Conservation (phyloP, 2,329 filamentous ascomycete genomes). For the Scedosporium dehoogii region DNA sequence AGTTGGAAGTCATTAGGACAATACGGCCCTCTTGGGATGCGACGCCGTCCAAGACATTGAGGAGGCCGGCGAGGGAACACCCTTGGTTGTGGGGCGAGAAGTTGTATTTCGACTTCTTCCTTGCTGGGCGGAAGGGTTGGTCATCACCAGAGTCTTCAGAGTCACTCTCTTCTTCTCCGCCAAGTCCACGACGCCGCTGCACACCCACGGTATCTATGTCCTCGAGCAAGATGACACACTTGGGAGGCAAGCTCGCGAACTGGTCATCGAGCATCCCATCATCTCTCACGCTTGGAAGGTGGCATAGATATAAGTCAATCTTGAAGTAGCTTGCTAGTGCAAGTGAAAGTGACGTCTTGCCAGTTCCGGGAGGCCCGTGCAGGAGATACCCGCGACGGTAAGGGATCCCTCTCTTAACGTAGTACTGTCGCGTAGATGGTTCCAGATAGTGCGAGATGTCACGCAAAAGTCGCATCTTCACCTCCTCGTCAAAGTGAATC, state of each 20-base stretch:
- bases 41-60: constrained; percentile 79
- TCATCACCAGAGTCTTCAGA: constrained; percentile 16
- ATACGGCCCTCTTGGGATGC: constrained; percentile 70
- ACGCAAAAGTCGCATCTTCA: constrained; percentile 55
- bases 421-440: constrained; percentile 61
- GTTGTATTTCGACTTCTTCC: constrained; percentile 11
- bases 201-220: constrained; percentile 22
- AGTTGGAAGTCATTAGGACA: constrained; percentile 76
- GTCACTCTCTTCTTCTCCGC: constrained; percentile 14
- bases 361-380: constrained; percentile 64
- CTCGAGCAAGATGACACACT: constrained; percentile 17
- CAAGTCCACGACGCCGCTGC: constrained; percentile 29
- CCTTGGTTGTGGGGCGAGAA: neutral
- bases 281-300: constrained; percentile 39
- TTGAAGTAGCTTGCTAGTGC: constrained; percentile 57
- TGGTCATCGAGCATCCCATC: constrained; percentile 56
- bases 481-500: constrained; percentile 58
- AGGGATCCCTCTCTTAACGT: constrained; percentile 64
- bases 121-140: neutral
- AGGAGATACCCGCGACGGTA: constrained; percentile 71
- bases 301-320: constrained; percentile 57
- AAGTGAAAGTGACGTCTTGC: constrained; percentile 60
- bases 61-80: constrained; percentile 59
- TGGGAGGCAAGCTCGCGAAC: constrained; percentile 18
- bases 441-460: constrained; percentile 75